These are phyloP conservation scores for Penicillium lagena DNA, from an alignment of 495 filamentous ascomycete species.

Conservation along the genomic window DNA sequence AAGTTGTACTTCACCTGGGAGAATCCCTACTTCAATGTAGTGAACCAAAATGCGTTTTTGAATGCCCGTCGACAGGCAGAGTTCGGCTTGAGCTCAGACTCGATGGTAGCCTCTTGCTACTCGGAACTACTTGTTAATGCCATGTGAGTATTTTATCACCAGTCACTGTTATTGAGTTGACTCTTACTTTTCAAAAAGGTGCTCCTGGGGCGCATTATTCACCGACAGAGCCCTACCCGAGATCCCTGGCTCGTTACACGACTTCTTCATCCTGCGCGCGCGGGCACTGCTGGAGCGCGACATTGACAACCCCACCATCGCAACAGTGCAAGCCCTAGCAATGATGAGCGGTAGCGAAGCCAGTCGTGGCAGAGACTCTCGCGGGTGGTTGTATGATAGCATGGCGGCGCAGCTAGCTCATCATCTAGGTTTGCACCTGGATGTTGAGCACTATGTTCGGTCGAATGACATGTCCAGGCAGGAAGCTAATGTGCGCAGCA, in stretches of 20 bases:
- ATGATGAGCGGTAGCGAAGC: slow-evolving; percentile 18
- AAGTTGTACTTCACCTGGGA: slow-evolving; percentile 23
- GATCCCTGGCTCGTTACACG: slow-evolving; percentile 5
- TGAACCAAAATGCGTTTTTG: slow-evolving; percentile 11
- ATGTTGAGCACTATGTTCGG: slow-evolving; percentile 12
- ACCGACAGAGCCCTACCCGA: too few relatives aligned
- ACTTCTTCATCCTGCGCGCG: slow-evolving; percentile 15
- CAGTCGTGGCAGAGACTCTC: slow-evolving; percentile 10
- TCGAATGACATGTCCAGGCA: slow-evolving; percentile 7
- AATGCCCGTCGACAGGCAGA: slow-evolving; percentile 5
- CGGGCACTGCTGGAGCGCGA: slow-evolving; percentile 15
- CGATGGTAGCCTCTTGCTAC: too few relatives aligned
- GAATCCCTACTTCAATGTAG: slow-evolving; percentile 15
- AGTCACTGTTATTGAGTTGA: too few relatives aligned
- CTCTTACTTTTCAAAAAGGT: too few relatives aligned
- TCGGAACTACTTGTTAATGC: too few relatives aligned
- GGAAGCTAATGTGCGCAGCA: slow-evolving; percentile 11
- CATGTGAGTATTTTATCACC: too few relatives aligned
- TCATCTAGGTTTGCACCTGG: slow-evolving; percentile 18
- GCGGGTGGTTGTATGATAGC: slow-evolving; percentile 20
- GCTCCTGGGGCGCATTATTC: too few relatives aligned
- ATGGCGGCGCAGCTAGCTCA: slow-evolving; percentile 18
- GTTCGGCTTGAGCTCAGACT: too few relatives aligned
- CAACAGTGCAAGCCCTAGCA: slow-evolving; percentile 18
- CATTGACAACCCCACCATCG: slow-evolving; percentile 15